Conservation (phyloP, 805 yeast genomes). For the Saturnispora sekii region DNA sequence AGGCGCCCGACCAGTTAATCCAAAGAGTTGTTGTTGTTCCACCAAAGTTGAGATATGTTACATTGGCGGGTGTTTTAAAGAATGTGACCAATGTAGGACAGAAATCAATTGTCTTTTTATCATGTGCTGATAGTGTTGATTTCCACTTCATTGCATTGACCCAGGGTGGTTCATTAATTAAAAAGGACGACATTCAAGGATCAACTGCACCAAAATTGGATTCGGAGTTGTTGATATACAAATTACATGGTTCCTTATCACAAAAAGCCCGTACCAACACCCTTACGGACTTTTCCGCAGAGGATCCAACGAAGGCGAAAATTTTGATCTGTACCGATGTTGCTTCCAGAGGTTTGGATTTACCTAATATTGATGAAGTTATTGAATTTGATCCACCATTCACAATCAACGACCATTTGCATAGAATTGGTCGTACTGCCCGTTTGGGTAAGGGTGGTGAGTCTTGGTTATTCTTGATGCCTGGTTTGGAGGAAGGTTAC, state of each 20-base stretch:
- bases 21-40: slow-evolving; percentile 84
- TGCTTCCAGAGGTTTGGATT: slow-evolving; percentile 92
- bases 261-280: slow-evolving; percentile 81
- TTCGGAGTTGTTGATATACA: slow-evolving; percentile 38
- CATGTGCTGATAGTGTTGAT: slow-evolving; percentile 95
- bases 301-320: slow-evolving; percentile 33
- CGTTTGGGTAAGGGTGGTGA: slow-evolving; percentile 88
- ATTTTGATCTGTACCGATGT: slow-evolving; percentile 93
- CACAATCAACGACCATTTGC: slow-evolving; percentile 87
- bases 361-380: slow-evolving; percentile 77
- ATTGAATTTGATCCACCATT: slow-evolving; percentile 95
- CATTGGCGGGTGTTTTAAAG: slow-evolving; percentile 59
- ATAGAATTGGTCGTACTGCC: slow-evolving; percentile 96
- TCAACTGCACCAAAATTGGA: slow-evolving; percentile 45
- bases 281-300: slow-evolving; percentile 47
- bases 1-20: slow-evolving; percentile 83
- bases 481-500: slow-evolving; percentile 85
- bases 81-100: slow-evolving; percentile 31
- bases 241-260: slow-evolving; percentile 83
- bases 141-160: slow-evolving; percentile 76
- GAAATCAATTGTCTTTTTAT: slow-evolving; percentile 74
- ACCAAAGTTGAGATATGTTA: slow-evolving; percentile 80
- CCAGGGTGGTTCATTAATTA: slow-evolving; percentile 37
- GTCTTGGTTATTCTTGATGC: slow-evolving; percentile 70
- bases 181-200: slow-evolving; percentile 12